Base-by-base conservation (phyloP, 2,329 filamentous ascomycete genomes). In the Fusarium graminum region DNA sequence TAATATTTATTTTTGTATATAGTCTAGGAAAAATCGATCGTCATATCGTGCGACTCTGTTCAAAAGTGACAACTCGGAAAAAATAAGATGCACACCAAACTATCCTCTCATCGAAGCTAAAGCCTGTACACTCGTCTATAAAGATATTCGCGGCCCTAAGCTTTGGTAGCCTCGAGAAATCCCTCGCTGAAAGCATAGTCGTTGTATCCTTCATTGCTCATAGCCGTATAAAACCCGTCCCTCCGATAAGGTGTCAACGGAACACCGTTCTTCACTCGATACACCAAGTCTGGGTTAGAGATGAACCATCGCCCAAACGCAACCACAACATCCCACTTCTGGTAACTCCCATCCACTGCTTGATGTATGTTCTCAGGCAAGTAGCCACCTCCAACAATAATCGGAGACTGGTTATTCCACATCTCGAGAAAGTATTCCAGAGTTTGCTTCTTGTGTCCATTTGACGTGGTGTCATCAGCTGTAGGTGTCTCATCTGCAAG, bases 171-270 rank as follows among this genome's bases (percentile, higher is more conserved):
- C 16, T 50, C 50, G 1, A 54, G 5, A n/a, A 54, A 72, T 17
- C 68, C 66, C 14, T 70, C 45, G 32, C 72, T 74, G 10, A 77
- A 76, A 7, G 63, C 28, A 25, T 76, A 75, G 38, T 75, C 75
- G 29, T 74, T 75, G 14, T 77, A 77, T 2, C 74, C 73, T 7
- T 59, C 38, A 13, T 67, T 59, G 9, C 53, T 67, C 52, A 69
- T 70, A 19, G 44, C 59, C 7, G 54, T 49, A 58, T 84, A 84
- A 52, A 84, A 82, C 0, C 72, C 75, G 1, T 75, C 65, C 10
- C 80, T 69, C 46, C 80, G 64, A 53, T 82, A 82, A 9, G 74
- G 69, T 7, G 70, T 72, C 13, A 83, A 61, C 2, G 73, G 65
- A 10, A 83, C 62, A 0, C 74, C 74, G 36, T 80, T 59, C 73